phyloP scores from a whole-genome alignment of 495 filamentous ascomycete species.

The Penicillium salamii region DNA sequence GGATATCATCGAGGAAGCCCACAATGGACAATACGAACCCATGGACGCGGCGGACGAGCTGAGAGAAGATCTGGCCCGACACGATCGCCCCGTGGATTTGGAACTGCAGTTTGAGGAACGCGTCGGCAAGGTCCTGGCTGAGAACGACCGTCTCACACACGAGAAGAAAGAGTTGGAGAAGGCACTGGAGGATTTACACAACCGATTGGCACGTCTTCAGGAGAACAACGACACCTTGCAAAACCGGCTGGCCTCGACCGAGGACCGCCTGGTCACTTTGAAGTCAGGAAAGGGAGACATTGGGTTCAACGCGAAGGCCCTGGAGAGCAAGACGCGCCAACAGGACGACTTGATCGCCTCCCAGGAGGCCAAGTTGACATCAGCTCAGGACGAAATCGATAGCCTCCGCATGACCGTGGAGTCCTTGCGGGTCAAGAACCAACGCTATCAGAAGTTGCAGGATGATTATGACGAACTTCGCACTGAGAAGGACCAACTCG shows the following conservation, averaged over 20 bases:
- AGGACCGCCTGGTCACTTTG: conserved; percentile 45
- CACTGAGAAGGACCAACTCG: conserved; percentile 67
- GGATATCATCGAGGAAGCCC: conserved; percentile 49
- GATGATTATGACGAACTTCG: conserved; percentile 70
- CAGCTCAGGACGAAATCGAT: conserved; percentile 41
- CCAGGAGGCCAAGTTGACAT: conserved; percentile 55
- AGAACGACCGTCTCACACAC: conserved; percentile 47
- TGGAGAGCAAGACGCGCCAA: conserved; percentile 47
- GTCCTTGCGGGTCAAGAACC: conserved; percentile 40
- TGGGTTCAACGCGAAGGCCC: conserved; percentile 43
- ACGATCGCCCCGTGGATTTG: conserved; percentile 40
- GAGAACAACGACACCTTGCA: conserved; percentile 55
- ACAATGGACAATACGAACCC: conserved; percentile 39
- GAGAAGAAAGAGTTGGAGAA: conserved; percentile 53
- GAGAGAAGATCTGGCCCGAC: conserved; percentile 31
- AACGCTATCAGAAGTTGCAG: conserved; percentile 55
- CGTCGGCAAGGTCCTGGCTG: conserved; percentile 49
- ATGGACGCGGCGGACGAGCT: conserved; percentile 35
- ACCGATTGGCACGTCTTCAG: conserved; percentile 55
- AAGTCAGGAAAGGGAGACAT: conserved; percentile 44
- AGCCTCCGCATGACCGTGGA: conserved; percentile 42
- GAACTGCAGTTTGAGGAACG: conserved; percentile 55
- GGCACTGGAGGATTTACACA: conserved; percentile 51
- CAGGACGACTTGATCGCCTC: conserved; percentile 56
- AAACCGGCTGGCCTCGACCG: conserved; percentile 42